Evolutionary conservation across 192 early-diverging fungal genomes (phyloP), one percentile per base, ranked within the genome.

Genomic region (Jimgerdemannia lactiflua): DNA sequence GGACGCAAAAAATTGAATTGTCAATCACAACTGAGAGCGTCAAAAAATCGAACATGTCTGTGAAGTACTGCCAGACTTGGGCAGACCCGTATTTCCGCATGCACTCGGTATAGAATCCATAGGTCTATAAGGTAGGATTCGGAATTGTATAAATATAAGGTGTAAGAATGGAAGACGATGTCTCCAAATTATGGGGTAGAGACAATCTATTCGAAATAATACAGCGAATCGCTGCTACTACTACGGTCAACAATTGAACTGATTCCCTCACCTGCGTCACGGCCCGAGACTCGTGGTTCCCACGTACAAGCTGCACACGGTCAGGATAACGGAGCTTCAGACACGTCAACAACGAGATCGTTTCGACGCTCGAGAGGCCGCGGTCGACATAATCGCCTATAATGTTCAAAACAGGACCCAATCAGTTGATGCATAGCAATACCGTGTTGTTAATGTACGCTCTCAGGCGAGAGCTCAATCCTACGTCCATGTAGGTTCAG

Each of bases 101-200:
- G 75, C 95, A 96, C 75, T 97, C 95, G 2, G 94, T 89, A 79
- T 97, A 96, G 76, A 98, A 98, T 69, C 97, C 97, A 74, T 98
- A 98, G 0, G 94, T 94, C 85, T 92, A 76, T 39, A 29, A 29
- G 29, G 29, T 29, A 29, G 29, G 29, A 29, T 29, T 29, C 29
- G 29, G 29, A n/a, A 40, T 29, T 29, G 29, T 29, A 29, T 29
- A 29, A 29, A 29, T 29, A 29, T 29, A 29, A 29, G 29, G 29
- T 29, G 29, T 29, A 29, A 29, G 29, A 29, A 29, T 29, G 29
- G 0, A 29, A 29, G 29, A 29, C 29, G 29, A 29, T 29, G 29
- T 29, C 29, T 29, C 1, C 29, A 29, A 29, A 29, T 29, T 29
- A 29, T 29, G 29, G 29, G 29, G 29, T 29, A 29, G 29, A 29